These are phyloP conservation scores for Cercophora newfieldiana DNA, from an alignment of 495 filamentous ascomycete species.

Conservation along the genomic window DNA sequence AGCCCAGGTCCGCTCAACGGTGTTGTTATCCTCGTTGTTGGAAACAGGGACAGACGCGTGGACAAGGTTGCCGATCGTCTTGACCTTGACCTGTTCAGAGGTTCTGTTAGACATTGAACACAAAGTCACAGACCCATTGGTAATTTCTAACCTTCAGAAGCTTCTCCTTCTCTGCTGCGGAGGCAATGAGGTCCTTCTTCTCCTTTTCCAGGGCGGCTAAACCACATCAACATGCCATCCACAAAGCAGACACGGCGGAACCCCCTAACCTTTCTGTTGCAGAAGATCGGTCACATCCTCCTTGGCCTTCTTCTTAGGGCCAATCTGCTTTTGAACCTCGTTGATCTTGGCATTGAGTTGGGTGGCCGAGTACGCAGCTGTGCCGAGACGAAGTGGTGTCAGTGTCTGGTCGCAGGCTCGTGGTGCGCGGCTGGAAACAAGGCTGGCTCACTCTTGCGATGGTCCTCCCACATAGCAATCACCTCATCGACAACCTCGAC, in stretches of 20 bases:
- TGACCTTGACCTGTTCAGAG: conserved; percentile 63
- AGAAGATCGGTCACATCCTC: conserved; percentile 85
- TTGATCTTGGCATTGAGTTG: conserved; percentile 84
- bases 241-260: background rate
- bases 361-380: conserved; percentile 67
- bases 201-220: conserved; percentile 65
- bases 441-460: conserved; percentile 63
- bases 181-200: conserved; percentile 74
- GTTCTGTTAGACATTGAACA: background rate
- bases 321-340: conserved; percentile 83
- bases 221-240: conserved; percentile 11
- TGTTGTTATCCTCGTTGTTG: conserved; percentile 91
- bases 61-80: conserved; percentile 88
- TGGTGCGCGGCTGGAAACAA: conserved; percentile 22
- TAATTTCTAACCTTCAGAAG: conserved; percentile 46
- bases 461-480: conserved; percentile 82
- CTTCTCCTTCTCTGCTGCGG: conserved; percentile 70
- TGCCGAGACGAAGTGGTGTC: background rate
- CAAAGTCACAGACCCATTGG: background rate
- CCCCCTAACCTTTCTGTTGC: conserved; percentile 57
- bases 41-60: conserved; percentile 89
- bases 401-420: background rate
- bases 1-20: conserved; percentile 71
- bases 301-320: conserved; percentile 91
- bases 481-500: conserved; percentile 88